Percentiles rank a stretch among this genome's conserved stretches.
Evolutionary conservation across 2,329 filamentous ascomycete genomes (phyloP).

Genomic region (Nemania sp.): DNA sequence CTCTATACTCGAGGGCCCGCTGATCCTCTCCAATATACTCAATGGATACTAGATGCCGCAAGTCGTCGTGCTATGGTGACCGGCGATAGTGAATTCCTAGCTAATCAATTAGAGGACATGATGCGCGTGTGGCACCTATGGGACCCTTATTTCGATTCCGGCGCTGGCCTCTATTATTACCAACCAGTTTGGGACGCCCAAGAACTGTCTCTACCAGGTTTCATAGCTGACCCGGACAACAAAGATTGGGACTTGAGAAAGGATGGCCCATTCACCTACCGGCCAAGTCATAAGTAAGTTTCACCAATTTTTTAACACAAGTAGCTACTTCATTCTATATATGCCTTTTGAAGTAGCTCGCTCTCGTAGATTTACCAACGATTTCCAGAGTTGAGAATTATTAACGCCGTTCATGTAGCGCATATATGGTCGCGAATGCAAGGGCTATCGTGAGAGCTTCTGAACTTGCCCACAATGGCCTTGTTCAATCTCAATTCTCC

Average conservation of each 20-base stretch:
- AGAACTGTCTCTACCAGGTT: slow-evolving; percentile 56
- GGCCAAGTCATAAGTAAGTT: slow-evolving; percentile 55
- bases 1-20: slow-evolving; percentile 54
- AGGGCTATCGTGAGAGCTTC: slow-evolving; percentile 56
- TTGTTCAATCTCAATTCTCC: slow-evolving; percentile 50
- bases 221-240: slow-evolving; percentile 52
- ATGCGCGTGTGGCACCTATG: slow-evolving; percentile 55
- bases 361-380: background rate
- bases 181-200: slow-evolving; percentile 59
- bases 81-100: slow-evolving; percentile 53
- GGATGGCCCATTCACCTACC: slow-evolving; percentile 56
- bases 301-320: background rate
- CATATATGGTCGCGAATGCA: slow-evolving; percentile 58
- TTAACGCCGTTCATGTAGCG: slow-evolving; percentile 31
- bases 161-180: slow-evolving; percentile 57
- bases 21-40: slow-evolving; percentile 53
- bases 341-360: background rate
- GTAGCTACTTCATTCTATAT: background rate
- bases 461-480: slow-evolving; percentile 49
- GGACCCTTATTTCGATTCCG: slow-evolving; percentile 53
- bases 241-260: slow-evolving; percentile 49
- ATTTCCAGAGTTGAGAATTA: background rate
- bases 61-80: slow-evolving; percentile 54
- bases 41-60: slow-evolving; percentile 54
- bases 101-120: slow-evolving; percentile 56